phyloP scores from a whole-genome alignment of 208 protist genomes.

The Polymyxa betae region DNA sequence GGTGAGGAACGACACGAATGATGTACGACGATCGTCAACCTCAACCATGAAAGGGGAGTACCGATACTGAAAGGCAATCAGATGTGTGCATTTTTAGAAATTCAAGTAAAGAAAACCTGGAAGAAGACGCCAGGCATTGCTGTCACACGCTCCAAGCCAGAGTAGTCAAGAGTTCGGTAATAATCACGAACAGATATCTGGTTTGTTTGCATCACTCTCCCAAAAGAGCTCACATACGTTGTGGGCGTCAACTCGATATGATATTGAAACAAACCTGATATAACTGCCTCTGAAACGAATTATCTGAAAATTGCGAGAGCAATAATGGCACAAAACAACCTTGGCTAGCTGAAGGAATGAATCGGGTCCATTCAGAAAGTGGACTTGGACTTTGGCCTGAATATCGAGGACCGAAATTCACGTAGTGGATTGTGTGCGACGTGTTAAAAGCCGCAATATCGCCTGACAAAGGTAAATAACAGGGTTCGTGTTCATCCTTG shows the following conservation, averaged over 20 bases:
- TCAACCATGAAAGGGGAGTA: conserved; percentile 27
- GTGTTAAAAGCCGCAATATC: conserved; percentile 22
- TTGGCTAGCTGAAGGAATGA: background rate
- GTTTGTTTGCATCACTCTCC: conserved; percentile 1
- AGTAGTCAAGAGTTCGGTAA: background rate
- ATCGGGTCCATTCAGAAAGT: background rate
- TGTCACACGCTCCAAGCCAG: background rate
- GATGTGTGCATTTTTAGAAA: background rate
- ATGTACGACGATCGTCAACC: conserved; percentile 41
- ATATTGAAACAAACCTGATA: conserved; percentile 36
- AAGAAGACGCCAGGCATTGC: conserved; percentile 42
- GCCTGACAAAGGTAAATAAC: background rate
- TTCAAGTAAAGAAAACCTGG: background rate
- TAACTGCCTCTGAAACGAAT: background rate
- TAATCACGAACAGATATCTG: conserved; percentile 43
- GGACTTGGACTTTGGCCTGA: background rate
- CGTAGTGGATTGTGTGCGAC: conserved; percentile 9
- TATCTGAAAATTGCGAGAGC: background rate
- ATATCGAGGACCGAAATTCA: conserved; percentile 32
- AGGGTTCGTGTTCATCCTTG: background rate
- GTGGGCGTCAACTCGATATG: conserved; percentile 50
- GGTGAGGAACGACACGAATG: conserved; percentile 5
- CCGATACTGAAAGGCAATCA: background rate
- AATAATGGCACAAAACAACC: background rate
- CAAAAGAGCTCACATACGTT: background rate